Conservation (phyloP, 805 yeast genomes). For the Zygosaccharomyces lentus region DNA sequence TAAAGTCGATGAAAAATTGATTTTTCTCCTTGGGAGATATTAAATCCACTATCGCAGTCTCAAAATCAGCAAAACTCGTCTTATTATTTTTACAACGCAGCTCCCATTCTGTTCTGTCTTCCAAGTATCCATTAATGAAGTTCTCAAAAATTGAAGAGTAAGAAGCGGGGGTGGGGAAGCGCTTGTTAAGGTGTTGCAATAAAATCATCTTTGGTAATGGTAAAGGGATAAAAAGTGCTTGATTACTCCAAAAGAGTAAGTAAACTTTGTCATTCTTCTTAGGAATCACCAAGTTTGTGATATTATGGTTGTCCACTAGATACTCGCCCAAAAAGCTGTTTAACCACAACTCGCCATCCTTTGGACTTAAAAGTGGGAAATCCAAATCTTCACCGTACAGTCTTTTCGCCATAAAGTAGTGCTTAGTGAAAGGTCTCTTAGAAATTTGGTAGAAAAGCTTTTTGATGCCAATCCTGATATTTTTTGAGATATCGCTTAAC, state of each 20-base stretch:
- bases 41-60: constrained; percentile 51
- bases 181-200: constrained; percentile 43
- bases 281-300: constrained; percentile 41
- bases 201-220: constrained; percentile 55
- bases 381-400: constrained; percentile 51
- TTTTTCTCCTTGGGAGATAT: constrained; percentile 60
- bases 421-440: constrained; percentile 37
- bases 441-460: constrained; percentile 38
- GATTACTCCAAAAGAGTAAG: constrained; percentile 64
- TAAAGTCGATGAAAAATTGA: constrained; percentile 53
- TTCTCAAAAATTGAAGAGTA: constrained; percentile 47
- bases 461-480: constrained; percentile 46
- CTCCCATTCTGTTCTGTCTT: constrained; percentile 44
- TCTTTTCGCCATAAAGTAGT: constrained; percentile 48
- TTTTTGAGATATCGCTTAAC: constrained; percentile 46
- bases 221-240: constrained; percentile 49
- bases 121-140: constrained; percentile 44
- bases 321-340: constrained; percentile 42
- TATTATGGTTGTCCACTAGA: constrained; percentile 47
- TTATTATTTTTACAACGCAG: constrained; percentile 44
- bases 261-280: constrained; percentile 57
- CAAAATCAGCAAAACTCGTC: constrained; percentile 51
- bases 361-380: constrained; percentile 56
- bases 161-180: constrained; percentile 22
- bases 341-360: constrained; percentile 52